phyloP scores from a whole-genome alignment of 805 yeast species.

The Babjeviella inositovora region DNA sequence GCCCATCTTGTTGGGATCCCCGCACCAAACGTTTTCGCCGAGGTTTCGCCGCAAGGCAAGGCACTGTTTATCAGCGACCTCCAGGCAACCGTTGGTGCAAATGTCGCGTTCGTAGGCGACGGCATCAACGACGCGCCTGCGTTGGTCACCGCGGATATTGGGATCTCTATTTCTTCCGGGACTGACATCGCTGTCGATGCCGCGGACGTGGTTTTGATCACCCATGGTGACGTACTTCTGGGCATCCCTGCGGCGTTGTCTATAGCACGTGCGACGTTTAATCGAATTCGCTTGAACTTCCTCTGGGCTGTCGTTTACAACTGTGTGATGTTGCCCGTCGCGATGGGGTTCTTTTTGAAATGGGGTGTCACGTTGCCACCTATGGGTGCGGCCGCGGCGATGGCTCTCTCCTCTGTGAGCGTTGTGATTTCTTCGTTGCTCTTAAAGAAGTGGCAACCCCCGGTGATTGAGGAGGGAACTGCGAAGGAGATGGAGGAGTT shows the following conservation, averaged over 20 bases:
- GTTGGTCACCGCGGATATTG: constrained; percentile 72
- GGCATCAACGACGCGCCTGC: constrained; percentile 99
- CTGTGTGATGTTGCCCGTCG: constrained; percentile 75
- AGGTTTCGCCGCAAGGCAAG: constrained; percentile 65
- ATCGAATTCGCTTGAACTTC: constrained; percentile 65
- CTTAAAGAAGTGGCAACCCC: constrained; percentile 47
- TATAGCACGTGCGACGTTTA: constrained; percentile 55
- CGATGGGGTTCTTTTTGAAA: constrained; percentile 77
- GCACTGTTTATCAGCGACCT: constrained; percentile 45
- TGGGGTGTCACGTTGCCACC: constrained; percentile 71
- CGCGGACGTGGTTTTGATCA: constrained; percentile 78
- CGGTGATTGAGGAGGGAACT: constrained; percentile 3
- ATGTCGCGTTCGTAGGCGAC: constrained; percentile 87
- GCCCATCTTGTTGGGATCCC: constrained; percentile 60
- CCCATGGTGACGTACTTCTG: constrained; percentile 10
- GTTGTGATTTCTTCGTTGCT: constrained; percentile 71
- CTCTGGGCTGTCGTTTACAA: constrained; percentile 82
- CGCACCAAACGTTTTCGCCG: constrained; percentile 48
- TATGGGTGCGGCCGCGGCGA: constrained; percentile 76
- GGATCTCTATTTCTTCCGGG: constrained; percentile 84
- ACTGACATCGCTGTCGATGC: constrained; percentile 94
- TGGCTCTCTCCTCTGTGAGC: constrained; percentile 87
- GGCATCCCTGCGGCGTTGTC: constrained; percentile 50
- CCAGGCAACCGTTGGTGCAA: constrained; percentile 19
- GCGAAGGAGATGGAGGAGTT: not conserved